Conservation (phyloP, 495 filamentous ascomycete species). For the Neurospora pannonica region DNA sequence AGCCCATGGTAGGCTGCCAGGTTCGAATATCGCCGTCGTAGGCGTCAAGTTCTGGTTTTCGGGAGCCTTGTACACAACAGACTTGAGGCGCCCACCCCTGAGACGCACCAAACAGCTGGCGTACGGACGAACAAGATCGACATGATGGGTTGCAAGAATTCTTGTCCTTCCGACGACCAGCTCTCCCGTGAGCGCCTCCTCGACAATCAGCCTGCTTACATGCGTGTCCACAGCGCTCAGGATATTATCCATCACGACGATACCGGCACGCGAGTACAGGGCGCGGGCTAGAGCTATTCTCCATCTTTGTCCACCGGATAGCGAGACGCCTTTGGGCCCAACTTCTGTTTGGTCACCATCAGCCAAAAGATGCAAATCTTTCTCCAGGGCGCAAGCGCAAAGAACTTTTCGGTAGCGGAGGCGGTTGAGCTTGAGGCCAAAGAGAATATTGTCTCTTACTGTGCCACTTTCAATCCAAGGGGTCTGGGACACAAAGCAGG, state of each 20-base stretch:
- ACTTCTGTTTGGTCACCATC: constrained; percentile 62
- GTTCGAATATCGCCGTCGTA: constrained; percentile 33
- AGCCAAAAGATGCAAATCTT: constrained; percentile 53
- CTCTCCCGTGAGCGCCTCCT: constrained; percentile 40
- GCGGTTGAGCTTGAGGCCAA: constrained; percentile 39
- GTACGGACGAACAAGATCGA: constrained; percentile 43
- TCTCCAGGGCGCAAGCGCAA: constrained; percentile 52
- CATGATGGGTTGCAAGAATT: constrained; percentile 46
- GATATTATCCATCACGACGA: constrained; percentile 62
- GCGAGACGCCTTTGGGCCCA: constrained; percentile 58
- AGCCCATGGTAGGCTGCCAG: neutral
- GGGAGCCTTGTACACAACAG: constrained; percentile 39
- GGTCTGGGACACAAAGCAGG: constrained; percentile 52
- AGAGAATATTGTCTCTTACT: constrained; percentile 48
- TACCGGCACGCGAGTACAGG: constrained; percentile 55
- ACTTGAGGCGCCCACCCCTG: constrained; percentile 45
- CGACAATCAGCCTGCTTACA: constrained; percentile 38
- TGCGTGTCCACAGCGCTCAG: constrained; percentile 52
- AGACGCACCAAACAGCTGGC: constrained; percentile 56
- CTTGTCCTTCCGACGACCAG: constrained; percentile 37
- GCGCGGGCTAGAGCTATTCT: constrained; percentile 61
- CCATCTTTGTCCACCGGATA: constrained; percentile 65
- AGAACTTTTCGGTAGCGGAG: constrained; percentile 46
- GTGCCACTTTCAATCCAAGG: constrained; percentile 50
- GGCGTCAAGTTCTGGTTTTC: constrained; percentile 25